Conservation (phyloP, 2,329 filamentous ascomycete genomes). For the Sodiomyces alkalinus region DNA sequence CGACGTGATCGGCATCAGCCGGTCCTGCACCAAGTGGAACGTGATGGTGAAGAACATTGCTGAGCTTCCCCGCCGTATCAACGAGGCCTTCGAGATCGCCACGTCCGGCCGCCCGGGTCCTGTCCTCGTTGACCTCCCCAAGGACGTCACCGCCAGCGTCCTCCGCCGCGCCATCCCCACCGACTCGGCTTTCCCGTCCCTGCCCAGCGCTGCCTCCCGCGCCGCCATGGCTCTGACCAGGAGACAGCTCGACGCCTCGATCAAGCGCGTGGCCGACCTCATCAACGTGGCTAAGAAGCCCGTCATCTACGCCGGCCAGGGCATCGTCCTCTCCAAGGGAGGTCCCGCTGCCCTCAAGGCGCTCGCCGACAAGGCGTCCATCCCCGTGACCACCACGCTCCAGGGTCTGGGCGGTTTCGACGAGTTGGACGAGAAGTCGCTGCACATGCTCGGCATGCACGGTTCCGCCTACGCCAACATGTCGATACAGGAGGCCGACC, state of each 20-base stretch:
- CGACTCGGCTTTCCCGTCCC: conserved; percentile 55
- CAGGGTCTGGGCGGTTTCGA: conserved; percentile 88
- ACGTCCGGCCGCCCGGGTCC: conserved; percentile 87
- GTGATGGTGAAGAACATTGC: conserved; percentile 95
- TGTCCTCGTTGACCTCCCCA: conserved; percentile 88
- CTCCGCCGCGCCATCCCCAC: conserved; percentile 72
- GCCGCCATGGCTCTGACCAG: conserved; percentile 60
- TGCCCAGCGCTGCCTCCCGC: conserved; percentile 74
- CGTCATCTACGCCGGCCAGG: conserved; percentile 87
- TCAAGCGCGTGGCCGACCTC: conserved; percentile 63
- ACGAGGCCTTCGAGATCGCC: conserved; percentile 96
- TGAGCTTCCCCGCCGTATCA: conserved; percentile 84
- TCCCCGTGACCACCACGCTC: conserved; percentile 91
- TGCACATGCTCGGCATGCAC: conserved; percentile 99
- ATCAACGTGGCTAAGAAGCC: conserved; percentile 88
- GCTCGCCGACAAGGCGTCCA: conserved; percentile 77
- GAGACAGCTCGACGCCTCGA: conserved; percentile 58
- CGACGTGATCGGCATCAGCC: conserved; percentile 84
- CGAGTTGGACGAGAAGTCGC: conserved; percentile 81
- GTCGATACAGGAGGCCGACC: conserved; percentile 91
- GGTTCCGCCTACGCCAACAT: conserved; percentile 95
- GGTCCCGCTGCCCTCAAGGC: conserved; percentile 69
- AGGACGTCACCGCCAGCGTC: conserved; percentile 83
- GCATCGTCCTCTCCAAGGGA: conserved; percentile 65
- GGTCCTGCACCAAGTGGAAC: conserved; percentile 97